These are phyloP conservation scores for Sporothrix euskadiensis DNA, from an alignment of 2,329 filamentous ascomycete species.

Conservation along the genomic window DNA sequence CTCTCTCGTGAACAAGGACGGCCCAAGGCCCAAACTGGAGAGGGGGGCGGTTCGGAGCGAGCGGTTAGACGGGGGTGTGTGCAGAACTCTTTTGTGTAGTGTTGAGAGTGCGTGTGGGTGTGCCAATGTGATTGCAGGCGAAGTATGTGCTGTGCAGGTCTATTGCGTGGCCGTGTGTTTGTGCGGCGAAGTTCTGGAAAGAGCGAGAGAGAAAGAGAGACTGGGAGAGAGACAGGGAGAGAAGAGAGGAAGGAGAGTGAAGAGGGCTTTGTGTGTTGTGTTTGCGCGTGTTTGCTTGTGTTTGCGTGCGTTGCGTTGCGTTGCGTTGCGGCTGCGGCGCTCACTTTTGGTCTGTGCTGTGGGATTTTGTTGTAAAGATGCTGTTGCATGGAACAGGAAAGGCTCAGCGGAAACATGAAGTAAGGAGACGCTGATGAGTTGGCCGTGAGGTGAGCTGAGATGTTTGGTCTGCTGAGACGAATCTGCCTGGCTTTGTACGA, in stretches of 20 bases:
- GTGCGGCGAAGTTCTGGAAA: neutral
- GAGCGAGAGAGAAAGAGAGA: neutral
- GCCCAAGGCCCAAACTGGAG: neutral
- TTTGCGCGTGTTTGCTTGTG: neutral
- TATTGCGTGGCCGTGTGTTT: constrained; percentile 15
- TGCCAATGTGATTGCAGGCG: neutral
- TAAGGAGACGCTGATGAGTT: neutral
- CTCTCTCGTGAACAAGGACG: constrained; percentile 7
- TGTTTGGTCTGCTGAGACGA: neutral
- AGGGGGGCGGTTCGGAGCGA: constrained; percentile 25
- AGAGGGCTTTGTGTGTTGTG: neutral
- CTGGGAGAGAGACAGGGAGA: neutral
- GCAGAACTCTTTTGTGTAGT: neutral
- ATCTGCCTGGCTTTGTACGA: constrained; percentile 1
- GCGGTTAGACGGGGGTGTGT: constrained; percentile 18
- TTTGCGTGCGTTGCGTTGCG: neutral
- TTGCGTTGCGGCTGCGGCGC: neutral
- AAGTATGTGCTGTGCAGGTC: neutral
- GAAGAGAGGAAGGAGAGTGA: neutral
- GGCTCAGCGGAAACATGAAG: neutral
- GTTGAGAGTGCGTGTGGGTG: neutral
- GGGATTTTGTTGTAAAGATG: neutral
- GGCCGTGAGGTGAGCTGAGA: neutral
- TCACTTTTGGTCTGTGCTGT: neutral
- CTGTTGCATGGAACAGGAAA: neutral